phyloP scores from a whole-genome alignment of 2,329 filamentous ascomycete genomes.

The Aspergillus hiratsukae region DNA sequence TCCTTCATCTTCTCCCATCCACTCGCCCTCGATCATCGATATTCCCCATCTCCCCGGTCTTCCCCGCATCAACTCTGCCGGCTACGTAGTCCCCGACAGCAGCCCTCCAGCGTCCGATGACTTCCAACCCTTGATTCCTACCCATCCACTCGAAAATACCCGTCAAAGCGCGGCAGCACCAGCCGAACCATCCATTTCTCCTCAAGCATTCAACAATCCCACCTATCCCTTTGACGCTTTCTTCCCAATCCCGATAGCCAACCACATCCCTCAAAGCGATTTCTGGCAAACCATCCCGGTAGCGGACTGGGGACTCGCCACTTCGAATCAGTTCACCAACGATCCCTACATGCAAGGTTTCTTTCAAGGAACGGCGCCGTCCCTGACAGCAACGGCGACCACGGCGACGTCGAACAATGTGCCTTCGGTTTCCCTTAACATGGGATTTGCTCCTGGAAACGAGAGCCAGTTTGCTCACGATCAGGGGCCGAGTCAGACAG shows the following conservation, averaged over 20 bases:
- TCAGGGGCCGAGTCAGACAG: neutral
- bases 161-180: neutral
- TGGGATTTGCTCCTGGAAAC: constrained; percentile 4
- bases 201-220: neutral
- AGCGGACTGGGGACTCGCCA: constrained; percentile 68
- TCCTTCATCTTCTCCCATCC: neutral
- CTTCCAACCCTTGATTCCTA: neutral
- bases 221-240: neutral
- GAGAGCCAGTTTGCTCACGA: neutral
- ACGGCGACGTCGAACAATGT: neutral
- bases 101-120: constrained; percentile 2
- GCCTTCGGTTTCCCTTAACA: neutral
- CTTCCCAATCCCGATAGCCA: constrained; percentile 3
- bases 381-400: neutral
- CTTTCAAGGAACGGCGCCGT: neutral
- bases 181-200: neutral
- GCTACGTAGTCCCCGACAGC: constrained; percentile 29
- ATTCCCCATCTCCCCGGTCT: constrained; percentile 15
- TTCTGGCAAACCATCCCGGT: constrained; percentile 89
- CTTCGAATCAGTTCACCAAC: neutral
- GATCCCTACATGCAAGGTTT: neutral
- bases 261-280: constrained; percentile 45
- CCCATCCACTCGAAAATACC: neutral
- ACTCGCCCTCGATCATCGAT: neutral
- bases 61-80: constrained; percentile 28